These are phyloP conservation scores for Globisporangium barbulae DNA, from an alignment of 352 stramenopile species.

Conservation along the genomic window DNA sequence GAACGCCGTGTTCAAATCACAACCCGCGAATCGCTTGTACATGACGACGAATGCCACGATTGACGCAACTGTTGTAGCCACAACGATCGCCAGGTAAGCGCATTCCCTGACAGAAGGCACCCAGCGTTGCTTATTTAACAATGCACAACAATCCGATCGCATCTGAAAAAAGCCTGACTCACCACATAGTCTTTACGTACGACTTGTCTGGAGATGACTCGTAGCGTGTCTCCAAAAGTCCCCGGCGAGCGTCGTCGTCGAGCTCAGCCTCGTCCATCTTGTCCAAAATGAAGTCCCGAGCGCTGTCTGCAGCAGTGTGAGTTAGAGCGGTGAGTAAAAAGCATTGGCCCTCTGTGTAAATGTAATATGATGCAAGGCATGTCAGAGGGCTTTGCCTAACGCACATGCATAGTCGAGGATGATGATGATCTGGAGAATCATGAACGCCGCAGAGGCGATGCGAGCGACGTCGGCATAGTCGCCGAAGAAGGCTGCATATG, in stretches of 20 bases:
- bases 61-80: constrained; percentile 30
- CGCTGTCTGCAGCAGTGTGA: constrained; percentile 38
- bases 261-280: constrained; percentile 65
- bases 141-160: background rate
- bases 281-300: constrained; percentile 60
- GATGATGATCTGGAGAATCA: constrained; percentile 79
- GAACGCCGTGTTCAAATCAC: constrained; percentile 55
- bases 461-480: constrained; percentile 59
- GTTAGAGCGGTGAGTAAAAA: background rate
- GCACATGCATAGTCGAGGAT: constrained; percentile 74
- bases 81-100: constrained; percentile 46
- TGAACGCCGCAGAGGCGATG: constrained; percentile 57
- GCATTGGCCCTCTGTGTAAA: background rate
- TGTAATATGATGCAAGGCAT: no score
- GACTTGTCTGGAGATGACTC: constrained; percentile 15
- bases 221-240: constrained; percentile 38
- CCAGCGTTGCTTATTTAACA: background rate
- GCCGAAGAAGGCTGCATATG: constrained; percentile 53
- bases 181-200: constrained; percentile 27
- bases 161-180: background rate
- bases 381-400: background rate
- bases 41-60: constrained; percentile 46
- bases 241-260: constrained; percentile 48
- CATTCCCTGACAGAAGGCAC: constrained; percentile 37
- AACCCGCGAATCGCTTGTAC: constrained; percentile 47